phyloP scores from a whole-genome alignment of 345 rosid species.

The Aethionema arabicum region DNA sequence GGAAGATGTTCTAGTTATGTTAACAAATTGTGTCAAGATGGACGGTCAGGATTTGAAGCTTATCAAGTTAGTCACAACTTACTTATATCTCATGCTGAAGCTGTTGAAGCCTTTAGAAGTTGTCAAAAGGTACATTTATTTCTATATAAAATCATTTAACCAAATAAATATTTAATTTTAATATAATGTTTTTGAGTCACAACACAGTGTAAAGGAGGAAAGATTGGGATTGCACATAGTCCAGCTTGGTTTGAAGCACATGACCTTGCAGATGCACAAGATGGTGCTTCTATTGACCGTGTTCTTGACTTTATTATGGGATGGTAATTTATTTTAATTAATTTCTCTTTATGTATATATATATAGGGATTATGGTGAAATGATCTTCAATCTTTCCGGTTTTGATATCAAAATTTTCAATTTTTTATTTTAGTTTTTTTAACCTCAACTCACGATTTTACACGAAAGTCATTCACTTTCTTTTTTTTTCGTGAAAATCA shows the following conservation, averaged over 20 bases:
- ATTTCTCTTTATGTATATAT: neutral
- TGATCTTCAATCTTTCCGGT: no score
- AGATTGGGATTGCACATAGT: constrained; percentile 29
- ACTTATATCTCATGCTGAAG: constrained; percentile 2
- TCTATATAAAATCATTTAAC: no score
- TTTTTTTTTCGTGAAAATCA: no score
- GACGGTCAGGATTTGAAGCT: constrained; percentile 7
- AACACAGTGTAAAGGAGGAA: constrained; percentile 19
- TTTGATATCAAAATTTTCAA: no score
- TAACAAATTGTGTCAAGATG: constrained; percentile 7
- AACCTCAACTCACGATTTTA: no score
- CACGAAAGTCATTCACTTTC: no score
- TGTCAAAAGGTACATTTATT: constrained; percentile 20
- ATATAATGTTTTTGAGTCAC: no score
- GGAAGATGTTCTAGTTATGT: constrained; percentile 29
- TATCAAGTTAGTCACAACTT: neutral
- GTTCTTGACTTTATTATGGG: constrained; percentile 29
- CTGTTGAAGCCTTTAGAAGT: constrained; percentile 5
- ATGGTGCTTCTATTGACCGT: constrained; percentile 13
- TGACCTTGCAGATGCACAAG: constrained; percentile 19
- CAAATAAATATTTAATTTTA: no score
- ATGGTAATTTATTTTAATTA: constrained; percentile 24
- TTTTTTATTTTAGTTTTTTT: no score
- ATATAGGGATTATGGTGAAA: no score
- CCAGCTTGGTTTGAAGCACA: constrained; percentile 33